Evolutionary conservation across 306 rosid genomes (phyloP), one percentile per base, ranked within the genome.

Genomic region (Mimosa pudica): DNA sequence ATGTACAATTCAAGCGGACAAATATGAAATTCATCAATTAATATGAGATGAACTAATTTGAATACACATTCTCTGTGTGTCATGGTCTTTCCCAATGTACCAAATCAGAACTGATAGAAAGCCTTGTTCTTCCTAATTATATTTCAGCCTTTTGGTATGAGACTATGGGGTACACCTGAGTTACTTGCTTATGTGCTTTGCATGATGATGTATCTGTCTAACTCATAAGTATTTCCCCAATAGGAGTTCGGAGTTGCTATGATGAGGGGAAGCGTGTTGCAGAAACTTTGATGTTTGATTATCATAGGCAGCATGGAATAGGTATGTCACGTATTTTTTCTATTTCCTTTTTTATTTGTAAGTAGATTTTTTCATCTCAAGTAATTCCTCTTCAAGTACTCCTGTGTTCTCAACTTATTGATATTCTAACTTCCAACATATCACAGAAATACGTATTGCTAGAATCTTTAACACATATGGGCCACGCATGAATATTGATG

Each of bases 201-300:
- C 36, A 45, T 71, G 70, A 61, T 61, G 4, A 38, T 64, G 68
- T 64, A 38, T 49, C 45, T 20, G 10, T 80, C 38, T 74, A 67
- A 81, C 33, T 71, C 81, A 33, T 58, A 57, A 17, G 36, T 73
- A 48, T 77, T 60, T 86, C 33, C 16, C 52, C 58, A 3, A 17
- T 82, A 94, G 98, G 97, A 70, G 98, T 94, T 65, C 90, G 98
- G 73, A 94, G 98, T 82, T 94, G 98, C 87, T 94, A 92, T 81
- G 98, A 94, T 82, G 98, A 94, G 89, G 98, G 98, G 63, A 94
- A 94, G 87, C 94, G 98, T 65, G 98, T 94, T 66, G 98, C 98
- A 10, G 98, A 94, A 85, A 94, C 98, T 74, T 86, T 94, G 91
- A 92, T 94, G 98, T 94, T 92, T 82, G 98, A 92, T 78, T 94